Evolutionary conservation across 352 stramenopile genomes (phyloP), one percentile per base, ranked within the genome.

Genomic region (Chrysophaeum taylorii): DNA sequence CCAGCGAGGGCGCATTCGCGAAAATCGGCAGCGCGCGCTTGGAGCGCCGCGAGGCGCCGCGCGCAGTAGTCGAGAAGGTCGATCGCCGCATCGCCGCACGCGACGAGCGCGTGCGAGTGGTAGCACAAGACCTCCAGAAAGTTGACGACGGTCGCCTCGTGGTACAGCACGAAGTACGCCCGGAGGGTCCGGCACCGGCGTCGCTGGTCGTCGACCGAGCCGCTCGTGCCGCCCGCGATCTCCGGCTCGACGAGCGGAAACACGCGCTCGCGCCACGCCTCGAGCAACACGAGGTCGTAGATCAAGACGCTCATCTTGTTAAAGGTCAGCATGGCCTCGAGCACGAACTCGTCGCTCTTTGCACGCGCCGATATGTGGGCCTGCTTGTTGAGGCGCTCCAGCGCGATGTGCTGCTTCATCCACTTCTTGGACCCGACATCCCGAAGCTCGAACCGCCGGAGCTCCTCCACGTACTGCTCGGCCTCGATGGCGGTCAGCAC

Each of bases 301-400:
- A 97, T 75, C 35, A 97, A n/a, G 0, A 83, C 81, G 15, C 81
- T 79, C 35, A 97, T 80, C 74, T 96, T 96, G 64, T 90, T 78
- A 73, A 92, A 95, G 38, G 92, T 96, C 63, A 96, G 73, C 52
- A 96, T 68, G 37, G 76, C 82, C 73, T 97, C 91, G 60, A 97
- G 77, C 39, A 97, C 87, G 74, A 95, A 97, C 76, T 95, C 93
- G 75, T 96, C 91, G 50, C 89, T 36, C 23, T 76, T 54, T n/a
- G 52, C 31, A 21, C 66, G 70, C 29, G 70, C 73, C 50, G 64
- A 67, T 9, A n/a, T 38, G 66, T 79, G 76, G 35, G 89, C 87
- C 73, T 96, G 90, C 14, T 96, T 62, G 67, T 97, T 97, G 53
- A 97, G 76, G 73, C 94, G 95, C 73, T 96, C 87, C 62, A 96